Evolutionary conservation across 176 grass and related monocot species (phyloP).

Genomic region (Oryza meyeriana): DNA sequence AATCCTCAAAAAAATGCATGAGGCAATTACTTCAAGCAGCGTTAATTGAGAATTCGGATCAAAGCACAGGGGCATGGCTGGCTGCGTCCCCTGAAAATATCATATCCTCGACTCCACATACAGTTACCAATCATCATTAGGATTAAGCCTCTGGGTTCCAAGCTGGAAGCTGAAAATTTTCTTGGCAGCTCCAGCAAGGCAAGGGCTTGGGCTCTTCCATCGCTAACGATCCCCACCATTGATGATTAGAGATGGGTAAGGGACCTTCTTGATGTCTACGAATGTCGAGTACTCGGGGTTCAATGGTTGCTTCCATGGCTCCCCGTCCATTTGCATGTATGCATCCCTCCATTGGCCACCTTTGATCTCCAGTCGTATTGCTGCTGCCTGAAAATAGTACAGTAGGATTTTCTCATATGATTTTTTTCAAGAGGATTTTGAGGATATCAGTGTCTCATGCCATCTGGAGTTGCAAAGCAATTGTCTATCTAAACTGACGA

Average conservation of each 20-base stretch:
- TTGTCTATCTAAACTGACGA: not conserved
- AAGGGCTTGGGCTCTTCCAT: not conserved
- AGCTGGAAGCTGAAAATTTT: not conserved
- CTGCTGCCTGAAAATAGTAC: conserved; percentile 62
- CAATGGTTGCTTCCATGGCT: conserved; percentile 96
- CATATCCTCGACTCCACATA: conserved; percentile 32
- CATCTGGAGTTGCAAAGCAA: not conserved
- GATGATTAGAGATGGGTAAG: conserved; percentile 74
- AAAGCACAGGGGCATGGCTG: conserved; percentile 7
- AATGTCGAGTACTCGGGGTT: conserved; percentile 68
- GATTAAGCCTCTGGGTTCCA: not conserved
- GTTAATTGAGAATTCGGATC: conserved; percentile 13
- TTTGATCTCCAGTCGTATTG: conserved; percentile 93
- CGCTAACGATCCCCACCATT: conserved; percentile 55
- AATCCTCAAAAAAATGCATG: not conserved
- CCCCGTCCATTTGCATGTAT: conserved; percentile 99
- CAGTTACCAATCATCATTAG: not conserved
- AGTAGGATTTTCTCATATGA: not conserved
- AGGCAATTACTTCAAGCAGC: not conserved
- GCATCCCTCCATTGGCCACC: conserved; percentile 74
- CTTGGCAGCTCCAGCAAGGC: not conserved
- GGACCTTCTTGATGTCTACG: conserved; percentile 86
- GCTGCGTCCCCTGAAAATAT: not conserved
- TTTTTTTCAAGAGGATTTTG: not conserved
- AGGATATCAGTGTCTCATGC: not conserved